Percentiles rank a stretch among this genome's conserved stretches.
Conservation (phyloP, 169 alveolate species). For the Theileria sp. region DNA sequence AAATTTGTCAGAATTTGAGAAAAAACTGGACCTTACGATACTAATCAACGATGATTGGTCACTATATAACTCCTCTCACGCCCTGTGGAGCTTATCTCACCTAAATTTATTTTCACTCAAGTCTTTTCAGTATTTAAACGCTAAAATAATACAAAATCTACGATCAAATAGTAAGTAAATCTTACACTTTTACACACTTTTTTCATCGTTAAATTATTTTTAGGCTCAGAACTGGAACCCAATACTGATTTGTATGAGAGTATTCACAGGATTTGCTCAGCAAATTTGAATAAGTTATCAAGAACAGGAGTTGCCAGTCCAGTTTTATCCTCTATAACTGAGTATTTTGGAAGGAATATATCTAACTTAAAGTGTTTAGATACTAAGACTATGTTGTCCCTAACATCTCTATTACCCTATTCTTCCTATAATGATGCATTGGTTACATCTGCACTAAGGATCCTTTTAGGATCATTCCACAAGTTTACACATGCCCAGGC, state of each 20-base stretch:
- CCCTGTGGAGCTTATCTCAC: conserved; percentile 52
- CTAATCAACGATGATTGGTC: conserved; percentile 34
- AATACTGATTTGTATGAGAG: conserved; percentile 17
- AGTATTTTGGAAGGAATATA: background rate
- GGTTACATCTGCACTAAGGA: background rate
- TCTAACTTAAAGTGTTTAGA: conserved; percentile 19
- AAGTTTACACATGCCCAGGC: conserved; percentile 44
- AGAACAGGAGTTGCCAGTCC: conserved; percentile 33
- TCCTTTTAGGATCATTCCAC: conserved; percentile 15
- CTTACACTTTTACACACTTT: background rate
- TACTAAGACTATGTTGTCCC: conserved; percentile 46
- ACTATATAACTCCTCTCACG: conserved; percentile 32
- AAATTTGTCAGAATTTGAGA: conserved; percentile 23
- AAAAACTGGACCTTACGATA: conserved; percentile 41
- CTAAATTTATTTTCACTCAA: conserved; percentile 24
- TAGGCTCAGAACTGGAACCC: background rate
- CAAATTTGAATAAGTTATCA: conserved; percentile 42
- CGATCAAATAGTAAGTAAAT: background rate
- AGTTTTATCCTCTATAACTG: background rate
- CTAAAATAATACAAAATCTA: conserved; percentile 6
- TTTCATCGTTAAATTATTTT: background rate
- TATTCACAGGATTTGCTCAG: conserved; percentile 39
- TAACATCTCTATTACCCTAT: conserved; percentile 39
- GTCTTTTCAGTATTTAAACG: conserved; percentile 54
- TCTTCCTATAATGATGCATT: conserved; percentile 8